phyloP scores from a whole-genome alignment of 225 moss, liverwort and hornwort genomes.

The Bryoerythrophyllum caledonicum region DNA sequence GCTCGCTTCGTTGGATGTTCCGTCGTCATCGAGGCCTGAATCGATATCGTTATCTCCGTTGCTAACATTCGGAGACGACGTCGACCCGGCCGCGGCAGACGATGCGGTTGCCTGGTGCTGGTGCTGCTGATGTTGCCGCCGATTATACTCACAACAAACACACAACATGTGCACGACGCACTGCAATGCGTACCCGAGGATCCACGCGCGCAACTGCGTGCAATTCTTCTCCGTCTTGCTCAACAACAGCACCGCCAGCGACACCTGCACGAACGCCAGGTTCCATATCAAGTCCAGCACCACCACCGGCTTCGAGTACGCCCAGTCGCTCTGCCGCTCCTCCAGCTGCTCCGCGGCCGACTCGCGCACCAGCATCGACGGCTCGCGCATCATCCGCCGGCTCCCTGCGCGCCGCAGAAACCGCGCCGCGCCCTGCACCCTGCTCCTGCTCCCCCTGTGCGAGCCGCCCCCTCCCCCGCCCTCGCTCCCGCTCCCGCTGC shows the following conservation, averaged over 20 bases:
- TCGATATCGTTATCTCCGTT: conserved; percentile 70
- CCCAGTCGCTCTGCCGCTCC: conserved; percentile 99
- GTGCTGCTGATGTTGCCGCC: conserved; percentile 74
- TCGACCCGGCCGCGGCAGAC: conserved; percentile 24
- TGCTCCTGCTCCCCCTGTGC: conserved; percentile 61
- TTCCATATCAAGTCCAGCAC: conserved; percentile 99
- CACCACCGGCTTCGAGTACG: conserved; percentile 94
- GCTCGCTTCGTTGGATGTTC: conserved; percentile 62
- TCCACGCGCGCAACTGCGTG: conserved; percentile 69
- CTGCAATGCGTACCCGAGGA: conserved; percentile 89
- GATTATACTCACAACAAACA: conserved; percentile 89
- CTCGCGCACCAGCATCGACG: conserved; percentile 98
- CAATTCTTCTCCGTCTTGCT: conserved; percentile 76
- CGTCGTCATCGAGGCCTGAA: conserved; percentile 80
- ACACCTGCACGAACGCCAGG: conserved; percentile 86
- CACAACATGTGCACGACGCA: conserved; percentile 97
- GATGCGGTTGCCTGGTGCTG: conserved; percentile 42
- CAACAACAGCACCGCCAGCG: conserved; percentile 64
- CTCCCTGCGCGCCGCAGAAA: conserved; percentile 93
- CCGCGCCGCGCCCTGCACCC: conserved; percentile 92
- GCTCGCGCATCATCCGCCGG: conserved; percentile 95
- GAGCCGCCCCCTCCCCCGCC: conserved; percentile 47
- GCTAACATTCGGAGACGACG: conserved; percentile 23
- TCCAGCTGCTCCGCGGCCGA: conserved; percentile 98
- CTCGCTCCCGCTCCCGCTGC: conserved; percentile 68